Conservation (phyloP, 1,284 basidiomycete species). For the Malassezia caprae region DNA sequence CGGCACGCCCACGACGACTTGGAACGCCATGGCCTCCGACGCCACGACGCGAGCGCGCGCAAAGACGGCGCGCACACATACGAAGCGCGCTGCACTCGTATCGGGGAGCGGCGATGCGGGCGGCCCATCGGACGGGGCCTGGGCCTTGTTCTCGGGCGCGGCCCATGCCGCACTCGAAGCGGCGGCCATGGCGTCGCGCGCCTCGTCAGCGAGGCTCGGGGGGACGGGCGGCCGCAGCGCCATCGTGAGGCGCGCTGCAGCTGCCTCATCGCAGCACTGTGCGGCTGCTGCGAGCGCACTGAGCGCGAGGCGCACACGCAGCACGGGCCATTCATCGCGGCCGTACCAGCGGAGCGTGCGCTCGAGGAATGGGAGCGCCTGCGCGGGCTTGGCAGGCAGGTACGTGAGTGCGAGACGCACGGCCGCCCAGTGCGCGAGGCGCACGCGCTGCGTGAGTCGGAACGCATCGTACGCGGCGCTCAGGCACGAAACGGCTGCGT, state of each 20-base stretch:
- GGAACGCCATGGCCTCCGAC: neutral
- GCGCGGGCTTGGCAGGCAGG: conserved; percentile 19
- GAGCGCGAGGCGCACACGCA: neutral
- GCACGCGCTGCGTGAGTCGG: conserved; percentile 15
- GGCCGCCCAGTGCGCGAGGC: conserved; percentile 25
- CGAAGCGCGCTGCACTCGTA: neutral
- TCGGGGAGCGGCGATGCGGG: neutral
- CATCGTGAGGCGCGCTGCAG: neutral
- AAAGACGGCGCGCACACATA: neutral
- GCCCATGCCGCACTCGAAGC: neutral
- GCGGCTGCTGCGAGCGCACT: neutral
- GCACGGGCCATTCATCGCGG: conserved; percentile 5
- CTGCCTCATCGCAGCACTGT: neutral
- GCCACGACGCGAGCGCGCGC: neutral
- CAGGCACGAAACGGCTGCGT: conserved; percentile 18
- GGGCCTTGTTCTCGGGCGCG: neutral
- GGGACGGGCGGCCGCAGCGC: neutral
- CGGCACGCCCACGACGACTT: neutral
- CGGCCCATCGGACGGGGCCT: too few species aligned
- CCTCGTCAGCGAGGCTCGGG: neutral
- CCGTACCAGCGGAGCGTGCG: conserved; percentile 29
- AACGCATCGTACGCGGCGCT: conserved; percentile 33
- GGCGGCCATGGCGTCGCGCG: neutral
- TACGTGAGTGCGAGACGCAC: conserved; percentile 28
- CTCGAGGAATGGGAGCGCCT: conserved; percentile 35